Evolutionary conservation across 768 basidiomycete genomes (phyloP).

Genomic region (Hortiboletus campestris): DNA sequence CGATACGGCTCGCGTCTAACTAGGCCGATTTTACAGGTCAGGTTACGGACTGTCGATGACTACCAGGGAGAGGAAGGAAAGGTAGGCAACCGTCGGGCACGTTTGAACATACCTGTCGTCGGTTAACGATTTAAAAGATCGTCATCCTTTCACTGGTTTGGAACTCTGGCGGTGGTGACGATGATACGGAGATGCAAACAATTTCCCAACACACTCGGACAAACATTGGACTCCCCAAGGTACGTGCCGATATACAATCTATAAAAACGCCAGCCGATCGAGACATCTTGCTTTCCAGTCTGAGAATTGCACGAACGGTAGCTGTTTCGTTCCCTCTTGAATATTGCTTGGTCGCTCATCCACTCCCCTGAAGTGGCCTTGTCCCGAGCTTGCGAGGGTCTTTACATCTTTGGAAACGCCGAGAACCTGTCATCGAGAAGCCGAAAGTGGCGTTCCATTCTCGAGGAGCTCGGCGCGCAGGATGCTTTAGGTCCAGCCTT

Average conservation of each 20-base stretch:
- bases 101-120: neutral
- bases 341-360: neutral
- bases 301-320: conserved; percentile 54
- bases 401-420: conserved; percentile 73
- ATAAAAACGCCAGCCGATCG: neutral
- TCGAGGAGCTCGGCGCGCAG: conserved; percentile 52
- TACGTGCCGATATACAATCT: conserved; percentile 21
- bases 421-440: conserved; percentile 48
- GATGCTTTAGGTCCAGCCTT: conserved; percentile 50
- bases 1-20: neutral
- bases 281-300: conserved; percentile 36
- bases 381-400: conserved; percentile 70
- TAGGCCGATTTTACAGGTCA: conserved; percentile 42
- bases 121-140: conserved; percentile 38
- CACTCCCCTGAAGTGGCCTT: conserved; percentile 52
- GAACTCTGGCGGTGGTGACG: conserved; percentile 54
- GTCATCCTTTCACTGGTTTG: conserved; percentile 75
- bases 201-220: conserved; percentile 23
- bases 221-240: conserved; percentile 74
- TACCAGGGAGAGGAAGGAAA: conserved; percentile 76
- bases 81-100: conserved; percentile 27
- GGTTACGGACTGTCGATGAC: conserved; percentile 72
- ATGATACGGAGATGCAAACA: conserved; percentile 24
- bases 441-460: conserved; percentile 55
- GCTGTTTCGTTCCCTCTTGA: neutral